Evolutionary conservation across 163 green algal genomes (phyloP).

Genomic region (Prototheca wickerhamii): DNA sequence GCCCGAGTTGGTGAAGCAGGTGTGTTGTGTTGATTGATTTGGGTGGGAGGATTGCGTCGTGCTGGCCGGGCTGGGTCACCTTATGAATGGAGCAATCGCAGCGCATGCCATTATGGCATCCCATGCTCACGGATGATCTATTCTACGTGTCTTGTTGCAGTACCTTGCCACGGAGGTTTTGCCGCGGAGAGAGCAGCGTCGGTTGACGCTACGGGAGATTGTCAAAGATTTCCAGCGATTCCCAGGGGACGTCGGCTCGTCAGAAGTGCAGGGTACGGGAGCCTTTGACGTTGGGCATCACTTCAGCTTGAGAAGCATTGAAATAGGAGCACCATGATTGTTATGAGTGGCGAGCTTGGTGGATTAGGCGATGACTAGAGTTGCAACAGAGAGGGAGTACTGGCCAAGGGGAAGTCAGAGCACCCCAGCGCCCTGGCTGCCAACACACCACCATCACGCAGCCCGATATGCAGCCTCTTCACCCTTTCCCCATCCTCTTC

Average conservation of each 20-base stretch:
- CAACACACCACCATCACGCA: too few species aligned
- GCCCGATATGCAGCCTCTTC: not conserved
- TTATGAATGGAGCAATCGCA: not conserved
- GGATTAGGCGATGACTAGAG: not conserved
- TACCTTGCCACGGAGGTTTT: constrained; percentile 12
- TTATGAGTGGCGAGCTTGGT: not conserved
- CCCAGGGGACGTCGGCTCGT: constrained; percentile 32
- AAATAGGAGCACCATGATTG: not conserved
- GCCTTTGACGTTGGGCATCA: not conserved
- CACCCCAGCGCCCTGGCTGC: too few species aligned
- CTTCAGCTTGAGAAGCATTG: not conserved
- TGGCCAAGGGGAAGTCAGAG: too few species aligned
- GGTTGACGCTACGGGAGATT: constrained; percentile 5
- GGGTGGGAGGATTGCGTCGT: too few species aligned
- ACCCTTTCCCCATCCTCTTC: not conserved
- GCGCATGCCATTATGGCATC: not conserved
- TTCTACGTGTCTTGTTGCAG: not conserved
- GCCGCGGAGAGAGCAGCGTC: not conserved
- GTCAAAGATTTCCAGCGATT: constrained; percentile 22
- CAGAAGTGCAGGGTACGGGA: constrained; percentile 35
- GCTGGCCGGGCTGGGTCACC: too few species aligned
- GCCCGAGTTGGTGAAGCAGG: not conserved
- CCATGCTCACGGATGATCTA: too few species aligned
- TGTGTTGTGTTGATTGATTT: not conserved
- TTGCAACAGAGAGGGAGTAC: too few species aligned